Conservation (phyloP, 768 basidiomycete genomes). For the Clavaria fumosa region DNA sequence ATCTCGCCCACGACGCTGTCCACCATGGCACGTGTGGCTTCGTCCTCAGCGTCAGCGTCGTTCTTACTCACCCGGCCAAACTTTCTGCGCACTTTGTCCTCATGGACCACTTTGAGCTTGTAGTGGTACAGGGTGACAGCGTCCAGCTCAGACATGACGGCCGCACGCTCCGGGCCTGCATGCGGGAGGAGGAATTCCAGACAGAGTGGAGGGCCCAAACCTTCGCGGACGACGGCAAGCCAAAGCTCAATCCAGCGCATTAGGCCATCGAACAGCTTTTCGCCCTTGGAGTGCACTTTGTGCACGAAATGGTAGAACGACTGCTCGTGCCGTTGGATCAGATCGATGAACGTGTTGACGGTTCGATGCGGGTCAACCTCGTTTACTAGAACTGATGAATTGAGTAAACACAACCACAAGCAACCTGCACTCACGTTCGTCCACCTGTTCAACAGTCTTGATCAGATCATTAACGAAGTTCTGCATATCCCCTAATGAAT, state of each 20-base stretch:
- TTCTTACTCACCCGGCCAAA: slow-evolving; percentile 45
- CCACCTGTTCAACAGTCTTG: slow-evolving; percentile 80
- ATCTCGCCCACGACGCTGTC: slow-evolving; percentile 71
- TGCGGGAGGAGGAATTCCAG: slow-evolving; percentile 87
- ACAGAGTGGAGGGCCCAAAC: slow-evolving; percentile 58
- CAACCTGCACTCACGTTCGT: slow-evolving; percentile 51
- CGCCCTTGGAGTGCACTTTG: slow-evolving; percentile 95
- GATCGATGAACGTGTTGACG: slow-evolving; percentile 85
- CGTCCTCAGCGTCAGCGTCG: slow-evolving; percentile 62
- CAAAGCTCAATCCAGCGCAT: slow-evolving; percentile 98
- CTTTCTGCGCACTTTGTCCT: slow-evolving; percentile 77
- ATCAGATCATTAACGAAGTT: slow-evolving; percentile 93
- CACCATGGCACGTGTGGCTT: slow-evolving; percentile 68
- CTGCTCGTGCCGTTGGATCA: slow-evolving; percentile 89
- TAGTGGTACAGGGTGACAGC: slow-evolving; percentile 86
- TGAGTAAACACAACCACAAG: background rate
- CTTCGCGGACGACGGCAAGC: slow-evolving; percentile 79
- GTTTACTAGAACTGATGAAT: slow-evolving; percentile 34
- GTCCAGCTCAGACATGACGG: slow-evolving; percentile 77
- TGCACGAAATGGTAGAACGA: slow-evolving; percentile 95
- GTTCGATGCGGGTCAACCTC: slow-evolving; percentile 74
- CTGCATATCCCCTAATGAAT: slow-evolving; percentile 83
- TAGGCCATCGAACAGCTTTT: slow-evolving; percentile 81
- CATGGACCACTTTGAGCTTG: slow-evolving; percentile 82
- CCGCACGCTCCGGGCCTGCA: slow-evolving; percentile 55